Evolutionary conservation across 768 basidiomycete genomes (phyloP), one percentile per base, ranked within the genome.

Genomic region (Tylopilus sp.): DNA sequence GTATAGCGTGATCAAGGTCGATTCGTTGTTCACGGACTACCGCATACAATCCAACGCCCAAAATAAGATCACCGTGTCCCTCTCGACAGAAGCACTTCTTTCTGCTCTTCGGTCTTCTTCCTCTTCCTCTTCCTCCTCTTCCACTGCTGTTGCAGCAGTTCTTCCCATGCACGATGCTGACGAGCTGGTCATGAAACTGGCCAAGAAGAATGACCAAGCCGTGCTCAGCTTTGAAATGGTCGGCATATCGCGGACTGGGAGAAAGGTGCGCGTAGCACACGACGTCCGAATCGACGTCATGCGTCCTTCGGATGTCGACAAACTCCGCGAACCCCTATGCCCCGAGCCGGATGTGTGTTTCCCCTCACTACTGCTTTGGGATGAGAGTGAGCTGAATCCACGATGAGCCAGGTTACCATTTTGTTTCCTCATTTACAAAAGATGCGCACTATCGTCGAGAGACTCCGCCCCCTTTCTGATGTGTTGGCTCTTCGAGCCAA

Each of bases 1-100:
- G 47, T 36, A 39, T 49, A 86, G 84, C 15, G 78, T 83, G 58
- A 79, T 87, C 60, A 85, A 83, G 66, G 76, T 82, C 9, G 74
- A 78, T 35, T 79, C 88, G 0, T 62, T 92, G 10, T 90, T 92
- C 69, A 77, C 75, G 2, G 75, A 81, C 53, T 91, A 93, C 66
- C 84, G 90, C 40, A 91, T 95, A 60, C 87, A 93, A 62, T 93
- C 91, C 20, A 92, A 92, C 60, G 79, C 88, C 3, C 72, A 80
- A 28, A 92, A 95, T 68, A 82, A 85, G 59, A 94, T 95, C 54
- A 85, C 85, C 3, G 70, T 93, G 59, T 70, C 78, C n/a, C 70
- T 94, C 23, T 75, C 82, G 3, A 77, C 86, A 6, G 91, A 91
- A 50, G 83, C 89, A 0, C 77, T 95, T 2, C 76, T 88, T 11